phyloP scores from a whole-genome alignment of 495 filamentous ascomycete species.

The Penicillium daleae region DNA sequence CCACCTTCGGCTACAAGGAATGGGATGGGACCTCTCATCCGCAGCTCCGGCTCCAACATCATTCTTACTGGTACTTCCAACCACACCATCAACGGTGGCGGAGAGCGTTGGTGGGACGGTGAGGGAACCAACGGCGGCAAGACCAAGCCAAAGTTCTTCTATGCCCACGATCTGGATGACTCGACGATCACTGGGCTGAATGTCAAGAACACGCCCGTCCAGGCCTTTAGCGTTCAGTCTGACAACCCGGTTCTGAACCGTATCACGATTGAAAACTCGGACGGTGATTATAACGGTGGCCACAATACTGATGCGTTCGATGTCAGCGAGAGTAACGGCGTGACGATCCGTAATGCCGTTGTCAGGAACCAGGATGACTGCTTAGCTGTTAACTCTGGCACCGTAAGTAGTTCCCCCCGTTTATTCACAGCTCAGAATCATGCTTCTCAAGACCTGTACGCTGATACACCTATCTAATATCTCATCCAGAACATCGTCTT shows the following conservation, averaged over 20 bases:
- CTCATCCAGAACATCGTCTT: conserved; percentile 52
- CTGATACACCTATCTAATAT: not conserved
- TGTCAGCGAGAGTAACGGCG: conserved; percentile 51
- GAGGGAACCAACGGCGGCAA: not conserved
- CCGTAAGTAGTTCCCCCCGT: conserved; percentile 18
- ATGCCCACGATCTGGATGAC: conserved; percentile 27
- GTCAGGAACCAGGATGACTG: conserved; percentile 66
- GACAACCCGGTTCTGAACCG: conserved; percentile 41
- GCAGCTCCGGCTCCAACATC: not conserved
- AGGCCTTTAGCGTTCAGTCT: conserved; percentile 60
- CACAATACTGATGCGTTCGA: conserved; percentile 74
- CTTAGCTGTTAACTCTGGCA: conserved; percentile 64
- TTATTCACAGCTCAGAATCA: not conserved
- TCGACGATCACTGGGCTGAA: conserved; percentile 49
- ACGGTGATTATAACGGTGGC: conserved; percentile 53
- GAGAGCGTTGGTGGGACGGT: not conserved
- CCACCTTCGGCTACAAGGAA: not conserved
- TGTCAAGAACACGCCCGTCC: conserved; percentile 64
- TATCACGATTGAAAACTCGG: conserved; percentile 56
- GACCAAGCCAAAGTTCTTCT: not conserved
- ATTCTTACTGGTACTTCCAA: not conserved
- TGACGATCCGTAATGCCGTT: conserved; percentile 56
- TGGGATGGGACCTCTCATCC: not conserved
- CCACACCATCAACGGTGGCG: not conserved
- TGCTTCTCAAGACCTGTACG: not conserved